phyloP scores from a whole-genome alignment of 1,284 basidiomycete species.

The Cerrena zonata region DNA sequence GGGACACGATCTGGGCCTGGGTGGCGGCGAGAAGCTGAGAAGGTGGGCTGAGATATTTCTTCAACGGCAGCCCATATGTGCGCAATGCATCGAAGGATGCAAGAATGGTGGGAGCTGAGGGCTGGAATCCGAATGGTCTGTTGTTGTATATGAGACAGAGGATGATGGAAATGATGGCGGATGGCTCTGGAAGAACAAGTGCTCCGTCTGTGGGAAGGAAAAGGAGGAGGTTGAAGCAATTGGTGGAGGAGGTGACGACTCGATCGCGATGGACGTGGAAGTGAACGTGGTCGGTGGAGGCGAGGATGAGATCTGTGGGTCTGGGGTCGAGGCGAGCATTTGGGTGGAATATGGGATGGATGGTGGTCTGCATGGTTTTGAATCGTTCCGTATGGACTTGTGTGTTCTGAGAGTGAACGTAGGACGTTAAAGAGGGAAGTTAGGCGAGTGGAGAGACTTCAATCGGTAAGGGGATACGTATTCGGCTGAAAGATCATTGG shows the following conservation, averaged over 20 bases:
- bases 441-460: too few species aligned
- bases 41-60: not conserved
- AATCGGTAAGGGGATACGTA: too few species aligned
- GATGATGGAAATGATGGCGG: slow-evolving; percentile 49
- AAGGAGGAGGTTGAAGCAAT: slow-evolving; percentile 47
- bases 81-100: slow-evolving; percentile 43
- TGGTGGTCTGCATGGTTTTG: too few species aligned
- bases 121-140: slow-evolving; percentile 56
- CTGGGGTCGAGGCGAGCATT: too few species aligned
- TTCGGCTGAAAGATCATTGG: too few species aligned
- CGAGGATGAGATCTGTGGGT: slow-evolving; percentile 11
- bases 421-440: too few species aligned
- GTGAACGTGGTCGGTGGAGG: slow-evolving; percentile 10
- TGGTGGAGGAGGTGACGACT: slow-evolving; percentile 47
- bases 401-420: too few species aligned
- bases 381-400: too few species aligned
- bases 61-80: slow-evolving; percentile 42
- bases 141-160: slow-evolving; percentile 58
- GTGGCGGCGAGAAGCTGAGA: not conserved
- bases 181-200: slow-evolving; percentile 44
- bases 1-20: slow-evolving; percentile 7
- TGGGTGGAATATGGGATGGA: too few species aligned
- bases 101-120: slow-evolving; percentile 47
- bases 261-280: slow-evolving; percentile 54
- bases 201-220: slow-evolving; percentile 23